A percentile compares a stretch with the other conserved stretches of the same genome.
phyloP scores from a whole-genome alignment of 306 rosid genomes.

The Gastrolobium villosum region DNA sequence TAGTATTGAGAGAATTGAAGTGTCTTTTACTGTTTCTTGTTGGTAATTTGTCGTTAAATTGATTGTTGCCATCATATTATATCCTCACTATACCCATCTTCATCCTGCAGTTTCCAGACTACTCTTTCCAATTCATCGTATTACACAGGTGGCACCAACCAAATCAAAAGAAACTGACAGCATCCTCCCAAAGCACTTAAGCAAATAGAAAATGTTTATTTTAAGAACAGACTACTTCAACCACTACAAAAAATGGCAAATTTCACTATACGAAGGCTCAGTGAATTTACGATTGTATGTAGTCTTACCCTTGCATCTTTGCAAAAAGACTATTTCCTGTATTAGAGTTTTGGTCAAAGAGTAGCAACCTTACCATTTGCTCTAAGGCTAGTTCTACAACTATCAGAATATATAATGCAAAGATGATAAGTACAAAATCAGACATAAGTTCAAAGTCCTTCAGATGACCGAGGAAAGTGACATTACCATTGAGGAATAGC shows the following conservation, averaged over 20 bases:
- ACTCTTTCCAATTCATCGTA: not conserved
- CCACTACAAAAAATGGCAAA: not conserved
- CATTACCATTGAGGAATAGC: conserved; percentile 88
- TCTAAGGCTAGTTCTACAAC: not conserved
- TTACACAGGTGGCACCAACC: conserved; percentile 27
- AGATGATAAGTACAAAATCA: conserved; percentile 24
- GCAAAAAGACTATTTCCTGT: too few species aligned
- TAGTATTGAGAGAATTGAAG: too few species aligned
- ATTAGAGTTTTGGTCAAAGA: too few species aligned
- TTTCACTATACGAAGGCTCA: too few species aligned
- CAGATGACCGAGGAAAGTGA: conserved; percentile 45
- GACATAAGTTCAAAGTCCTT: conserved; percentile 39
- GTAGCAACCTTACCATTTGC: too few species aligned
- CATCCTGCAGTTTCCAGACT: conserved; percentile 25
- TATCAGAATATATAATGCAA: conserved; percentile 24
- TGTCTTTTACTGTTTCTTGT: too few species aligned
- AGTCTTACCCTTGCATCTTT: too few species aligned
- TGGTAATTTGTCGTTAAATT: too few species aligned
- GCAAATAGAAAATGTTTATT: conserved; percentile 30
- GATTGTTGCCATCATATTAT: not conserved
- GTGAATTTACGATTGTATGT: too few species aligned
- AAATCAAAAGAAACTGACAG: conserved; percentile 18
- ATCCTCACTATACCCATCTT: conserved; percentile 17
- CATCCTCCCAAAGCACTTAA: conserved; percentile 28
- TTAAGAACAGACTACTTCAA: not conserved